Conservation (phyloP, 176 grass and related monocot genomes). For the Oryza meyeriana region DNA sequence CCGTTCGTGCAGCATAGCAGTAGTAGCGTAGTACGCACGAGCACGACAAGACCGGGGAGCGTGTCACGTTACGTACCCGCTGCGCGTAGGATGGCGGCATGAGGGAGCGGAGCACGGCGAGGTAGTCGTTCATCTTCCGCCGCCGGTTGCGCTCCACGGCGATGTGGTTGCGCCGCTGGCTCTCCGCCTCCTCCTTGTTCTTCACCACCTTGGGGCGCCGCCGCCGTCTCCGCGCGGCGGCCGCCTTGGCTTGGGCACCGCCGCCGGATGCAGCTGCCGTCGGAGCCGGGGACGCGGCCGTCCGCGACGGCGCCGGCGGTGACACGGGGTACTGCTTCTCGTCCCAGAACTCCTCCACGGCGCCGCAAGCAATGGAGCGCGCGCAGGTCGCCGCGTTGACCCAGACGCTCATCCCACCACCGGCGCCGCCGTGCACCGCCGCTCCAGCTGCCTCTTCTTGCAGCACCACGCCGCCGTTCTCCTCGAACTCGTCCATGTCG, state of each 20-base stretch:
- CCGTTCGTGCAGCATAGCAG: slow-evolving; percentile 30
- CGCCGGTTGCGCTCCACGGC: slow-evolving; percentile 97
- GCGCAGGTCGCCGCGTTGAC: slow-evolving; percentile 19
- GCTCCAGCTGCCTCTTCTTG: slow-evolving; percentile 1
- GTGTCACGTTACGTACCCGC: slow-evolving; percentile 48
- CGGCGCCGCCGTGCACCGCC: background rate
- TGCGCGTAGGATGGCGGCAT: slow-evolving; percentile 88
- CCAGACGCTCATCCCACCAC: background rate
- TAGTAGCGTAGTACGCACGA: background rate
- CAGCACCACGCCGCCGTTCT: slow-evolving; percentile 36
- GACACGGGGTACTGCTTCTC: background rate
- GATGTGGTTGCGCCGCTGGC: slow-evolving; percentile 73
- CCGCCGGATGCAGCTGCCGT: background rate
- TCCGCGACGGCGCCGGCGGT: background rate
- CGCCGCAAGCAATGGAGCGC: slow-evolving; percentile 5
- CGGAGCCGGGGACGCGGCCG: background rate
- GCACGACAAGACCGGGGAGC: slow-evolving; percentile 20
- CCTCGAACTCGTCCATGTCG: slow-evolving; percentile 37
- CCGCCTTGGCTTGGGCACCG: background rate
- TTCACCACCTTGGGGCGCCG: slow-evolving; percentile 33
- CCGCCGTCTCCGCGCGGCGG: slow-evolving; percentile 12
- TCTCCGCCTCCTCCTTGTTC: slow-evolving; percentile 56
- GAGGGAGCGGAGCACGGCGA: slow-evolving; percentile 73
- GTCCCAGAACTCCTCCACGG: slow-evolving; percentile 32
- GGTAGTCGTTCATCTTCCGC: slow-evolving; percentile 96